These are phyloP conservation scores for Cylindrotheca fusiformis DNA, from an alignment of 108 stramenopile genomes.

Conservation along the genomic window DNA sequence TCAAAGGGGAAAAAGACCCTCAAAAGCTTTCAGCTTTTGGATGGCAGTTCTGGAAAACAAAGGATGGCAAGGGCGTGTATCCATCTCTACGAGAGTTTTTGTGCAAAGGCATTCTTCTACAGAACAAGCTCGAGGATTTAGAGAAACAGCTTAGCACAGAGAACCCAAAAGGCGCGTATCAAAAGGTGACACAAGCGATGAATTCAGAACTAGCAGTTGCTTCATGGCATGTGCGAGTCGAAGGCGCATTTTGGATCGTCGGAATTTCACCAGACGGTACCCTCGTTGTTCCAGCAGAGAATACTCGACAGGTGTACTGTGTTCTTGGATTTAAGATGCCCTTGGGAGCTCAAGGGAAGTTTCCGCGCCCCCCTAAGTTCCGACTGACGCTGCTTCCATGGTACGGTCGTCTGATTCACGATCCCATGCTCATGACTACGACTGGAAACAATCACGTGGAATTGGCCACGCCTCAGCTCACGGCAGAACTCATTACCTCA, in stretches of 20 bases:
- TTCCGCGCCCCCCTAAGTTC: constrained; percentile 15
- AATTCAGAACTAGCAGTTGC: neutral
- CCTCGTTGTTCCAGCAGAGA: neutral
- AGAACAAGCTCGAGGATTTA: constrained; percentile 1
- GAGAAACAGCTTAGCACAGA: constrained; percentile 7
- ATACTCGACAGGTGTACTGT: constrained; percentile 2
- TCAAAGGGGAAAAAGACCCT: constrained; percentile 3
- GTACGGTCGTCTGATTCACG: constrained; percentile 12
- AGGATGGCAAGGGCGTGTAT: constrained; percentile 6
- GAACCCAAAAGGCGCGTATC: constrained; percentile 9
- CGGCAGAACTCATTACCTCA: neutral
- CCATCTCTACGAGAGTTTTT: constrained; percentile 4
- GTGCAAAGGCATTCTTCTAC: neutral
- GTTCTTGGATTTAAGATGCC: constrained; percentile 1
- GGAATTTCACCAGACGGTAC: constrained; percentile 5
- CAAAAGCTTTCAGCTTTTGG: constrained; percentile 3
- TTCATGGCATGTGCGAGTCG: constrained; percentile 1
- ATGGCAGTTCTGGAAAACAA: constrained; percentile 13
- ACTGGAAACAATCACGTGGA: neutral
- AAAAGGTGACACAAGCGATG: constrained; percentile 2
- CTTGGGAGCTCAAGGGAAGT: constrained; percentile 2
- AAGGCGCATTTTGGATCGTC: constrained; percentile 9
- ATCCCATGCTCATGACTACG: constrained; percentile 2
- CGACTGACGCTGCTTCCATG: constrained; percentile 4
- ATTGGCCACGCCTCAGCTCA: neutral